A percentile compares a stretch with the other conserved stretches of the same genome.
phyloP scores from a whole-genome alignment of 345 rosid genomes.

The Angophora floribunda region DNA sequence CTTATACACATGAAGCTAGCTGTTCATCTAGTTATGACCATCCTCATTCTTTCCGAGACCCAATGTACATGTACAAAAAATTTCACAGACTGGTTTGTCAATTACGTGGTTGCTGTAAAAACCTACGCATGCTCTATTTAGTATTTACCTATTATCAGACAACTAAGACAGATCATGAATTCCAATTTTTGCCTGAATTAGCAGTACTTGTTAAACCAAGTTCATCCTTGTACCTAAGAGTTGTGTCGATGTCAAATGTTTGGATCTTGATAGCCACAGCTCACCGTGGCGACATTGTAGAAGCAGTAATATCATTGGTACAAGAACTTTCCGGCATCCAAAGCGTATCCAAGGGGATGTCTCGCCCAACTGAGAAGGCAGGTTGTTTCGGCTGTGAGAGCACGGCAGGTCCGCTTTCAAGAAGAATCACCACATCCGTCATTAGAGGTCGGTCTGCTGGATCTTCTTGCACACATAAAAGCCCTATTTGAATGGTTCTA shows the following conservation, averaged over 20 bases:
- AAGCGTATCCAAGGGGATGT: background rate
- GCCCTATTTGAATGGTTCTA: constrained; percentile 41
- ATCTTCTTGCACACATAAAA: constrained; percentile 12
- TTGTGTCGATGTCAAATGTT: background rate
- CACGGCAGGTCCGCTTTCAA: constrained; percentile 11
- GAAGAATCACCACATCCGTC: constrained; percentile 23
- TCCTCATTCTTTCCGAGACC: background rate
- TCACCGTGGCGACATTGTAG: background rate
- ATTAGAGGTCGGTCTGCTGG: constrained; percentile 33
- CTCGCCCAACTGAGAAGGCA: constrained; percentile 5
- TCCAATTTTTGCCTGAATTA: background rate
- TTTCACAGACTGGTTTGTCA: background rate
- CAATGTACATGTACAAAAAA: background rate
- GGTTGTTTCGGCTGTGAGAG: constrained; percentile 14
- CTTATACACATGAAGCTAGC: background rate
- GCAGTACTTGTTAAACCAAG: background rate
- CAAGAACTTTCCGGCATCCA: background rate
- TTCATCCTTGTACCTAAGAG: background rate
- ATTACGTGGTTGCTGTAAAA: background rate
- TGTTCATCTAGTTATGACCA: background rate
- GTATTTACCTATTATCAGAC: background rate
- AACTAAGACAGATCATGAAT: background rate
- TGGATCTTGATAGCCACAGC: background rate
- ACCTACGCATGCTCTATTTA: background rate
- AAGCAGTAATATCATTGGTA: background rate